Evolutionary conservation across 2,329 filamentous ascomycete species (phyloP).

Genomic region (Alternaria tenuissima): DNA sequence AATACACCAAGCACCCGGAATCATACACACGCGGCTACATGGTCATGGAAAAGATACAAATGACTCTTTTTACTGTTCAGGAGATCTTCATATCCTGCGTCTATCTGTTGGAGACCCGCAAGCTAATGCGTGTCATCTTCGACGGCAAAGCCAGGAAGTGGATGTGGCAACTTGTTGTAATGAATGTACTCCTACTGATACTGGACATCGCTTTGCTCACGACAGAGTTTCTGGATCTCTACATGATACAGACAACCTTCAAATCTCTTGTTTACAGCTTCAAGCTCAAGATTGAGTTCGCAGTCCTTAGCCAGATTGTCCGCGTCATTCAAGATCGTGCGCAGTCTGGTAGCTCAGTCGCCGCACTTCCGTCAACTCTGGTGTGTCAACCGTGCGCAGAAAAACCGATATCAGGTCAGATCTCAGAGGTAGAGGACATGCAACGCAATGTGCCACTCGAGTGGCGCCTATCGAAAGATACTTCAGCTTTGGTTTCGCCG

Average conservation of each 20-base stretch:
- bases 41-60: slow-evolving; percentile 51
- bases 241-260: slow-evolving; percentile 36
- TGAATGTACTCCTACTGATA: slow-evolving; percentile 22
- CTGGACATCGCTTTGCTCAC: slow-evolving; percentile 22
- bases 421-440: slow-evolving; percentile 12
- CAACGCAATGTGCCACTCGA: slow-evolving; percentile 15
- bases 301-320: slow-evolving; percentile 54
- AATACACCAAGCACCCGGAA: slow-evolving; percentile 12
- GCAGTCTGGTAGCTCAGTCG: neutral
- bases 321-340: slow-evolving; percentile 7
- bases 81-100: slow-evolving; percentile 49
- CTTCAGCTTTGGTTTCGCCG: neutral
- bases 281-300: slow-evolving; percentile 61
- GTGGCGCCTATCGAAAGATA: slow-evolving; percentile 11
- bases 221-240: slow-evolving; percentile 23
- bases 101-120: slow-evolving; percentile 60
- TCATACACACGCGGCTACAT: slow-evolving; percentile 13
- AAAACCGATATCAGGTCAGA: neutral
- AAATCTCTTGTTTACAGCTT: slow-evolving; percentile 52
- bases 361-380: neutral
- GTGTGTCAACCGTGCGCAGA: neutral
- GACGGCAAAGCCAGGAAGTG: slow-evolving; percentile 15
- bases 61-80: slow-evolving; percentile 50
- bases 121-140: slow-evolving; percentile 16
- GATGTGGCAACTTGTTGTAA: slow-evolving; percentile 30